Evolutionary conservation across 2,329 filamentous ascomycete species (phyloP).

Genomic region (Fonsecaea nubica): DNA sequence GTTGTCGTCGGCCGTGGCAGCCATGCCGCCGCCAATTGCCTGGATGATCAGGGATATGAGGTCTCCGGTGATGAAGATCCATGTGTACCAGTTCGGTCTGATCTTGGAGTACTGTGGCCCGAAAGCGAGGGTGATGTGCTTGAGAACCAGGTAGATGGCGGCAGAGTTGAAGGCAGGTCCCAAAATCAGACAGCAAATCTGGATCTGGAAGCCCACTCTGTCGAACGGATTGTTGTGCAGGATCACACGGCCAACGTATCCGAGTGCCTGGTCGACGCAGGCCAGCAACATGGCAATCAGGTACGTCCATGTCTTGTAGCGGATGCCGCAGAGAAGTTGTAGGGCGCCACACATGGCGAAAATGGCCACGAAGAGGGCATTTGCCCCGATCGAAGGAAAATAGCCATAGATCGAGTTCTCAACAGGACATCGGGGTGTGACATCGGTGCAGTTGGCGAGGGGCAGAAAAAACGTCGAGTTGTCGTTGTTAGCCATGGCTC

Average conservation of each 20-base stretch:
- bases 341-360: slow-evolving; percentile 58
- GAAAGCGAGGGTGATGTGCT: slow-evolving; percentile 63
- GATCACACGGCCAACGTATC: slow-evolving; percentile 63
- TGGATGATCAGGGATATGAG: slow-evolving; percentile 64
- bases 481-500: slow-evolving; percentile 14
- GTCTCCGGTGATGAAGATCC: slow-evolving; percentile 67
- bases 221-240: slow-evolving; percentile 61
- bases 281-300: slow-evolving; percentile 61
- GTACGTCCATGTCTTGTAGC: slow-evolving; percentile 60
- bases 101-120: slow-evolving; percentile 58
- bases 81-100: slow-evolving; percentile 60
- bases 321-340: slow-evolving; percentile 59
- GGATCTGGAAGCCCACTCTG: slow-evolving; percentile 58
- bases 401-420: slow-evolving; percentile 60
- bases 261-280: slow-evolving; percentile 59
- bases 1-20: slow-evolving; percentile 52
- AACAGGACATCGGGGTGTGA: slow-evolving; percentile 48
- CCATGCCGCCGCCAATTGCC: slow-evolving; percentile 62
- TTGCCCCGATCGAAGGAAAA: slow-evolving; percentile 58
- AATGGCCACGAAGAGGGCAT: slow-evolving; percentile 59
- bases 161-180: slow-evolving; percentile 63
- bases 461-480: slow-evolving; percentile 27
- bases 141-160: slow-evolving; percentile 63
- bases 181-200: slow-evolving; percentile 63
- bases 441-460: slow-evolving; percentile 42